Conservation (phyloP, 139 green algal genomes). For the Volvox africanus region DNA sequence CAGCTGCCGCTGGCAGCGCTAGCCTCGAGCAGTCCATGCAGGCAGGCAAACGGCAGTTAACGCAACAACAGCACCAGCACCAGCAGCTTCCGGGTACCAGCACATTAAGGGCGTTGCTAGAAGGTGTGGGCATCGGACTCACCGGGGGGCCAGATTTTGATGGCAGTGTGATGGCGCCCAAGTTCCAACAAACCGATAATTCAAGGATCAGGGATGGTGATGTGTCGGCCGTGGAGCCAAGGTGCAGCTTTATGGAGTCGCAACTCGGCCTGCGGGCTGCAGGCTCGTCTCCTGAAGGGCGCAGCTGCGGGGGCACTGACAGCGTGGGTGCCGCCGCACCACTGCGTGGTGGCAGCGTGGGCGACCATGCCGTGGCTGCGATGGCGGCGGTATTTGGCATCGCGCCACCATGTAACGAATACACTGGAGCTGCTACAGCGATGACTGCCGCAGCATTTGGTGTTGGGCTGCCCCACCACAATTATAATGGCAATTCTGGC, state of each 20-base stretch:
- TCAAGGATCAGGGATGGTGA: no score
- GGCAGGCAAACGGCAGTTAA: neutral
- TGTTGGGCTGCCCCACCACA: neutral
- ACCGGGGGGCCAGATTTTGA: neutral
- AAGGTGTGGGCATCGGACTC: neutral
- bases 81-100: neutral
- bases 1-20: neutral
- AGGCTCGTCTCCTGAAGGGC: no score
- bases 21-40: neutral
- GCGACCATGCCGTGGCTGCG: neutral
- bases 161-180: no score
- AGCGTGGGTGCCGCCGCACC: neutral
- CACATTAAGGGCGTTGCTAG: neutral
- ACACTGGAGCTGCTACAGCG: neutral
- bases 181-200: no score
- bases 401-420: neutral
- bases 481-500: no score
- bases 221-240: no score
- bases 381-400: constrained; percentile 20
- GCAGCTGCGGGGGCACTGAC: neutral
- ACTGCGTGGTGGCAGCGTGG: neutral
- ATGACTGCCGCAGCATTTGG: neutral
- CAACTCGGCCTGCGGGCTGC: no score
- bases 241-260: no score
- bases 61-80: neutral